phyloP scores from a whole-genome alignment of 2,329 filamentous ascomycete genomes.

The Metarhizium sp. region DNA sequence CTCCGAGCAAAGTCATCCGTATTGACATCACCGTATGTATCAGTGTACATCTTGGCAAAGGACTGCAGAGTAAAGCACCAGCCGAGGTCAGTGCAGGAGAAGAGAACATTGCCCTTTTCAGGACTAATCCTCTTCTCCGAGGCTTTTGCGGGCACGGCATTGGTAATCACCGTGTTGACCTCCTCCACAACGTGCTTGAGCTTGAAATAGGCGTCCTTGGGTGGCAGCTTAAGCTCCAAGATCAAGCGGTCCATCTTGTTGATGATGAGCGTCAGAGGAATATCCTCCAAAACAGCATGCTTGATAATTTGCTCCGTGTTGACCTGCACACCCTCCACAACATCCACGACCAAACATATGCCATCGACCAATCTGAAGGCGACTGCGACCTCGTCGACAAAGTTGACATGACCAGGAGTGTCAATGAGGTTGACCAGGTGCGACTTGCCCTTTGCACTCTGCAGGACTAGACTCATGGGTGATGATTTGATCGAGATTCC shows the following conservation, averaged over 20 bases:
- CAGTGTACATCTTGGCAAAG: conserved; percentile 93
- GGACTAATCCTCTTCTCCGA: conserved; percentile 77
- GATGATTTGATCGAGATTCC: conserved; percentile 87
- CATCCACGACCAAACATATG: conserved; percentile 86
- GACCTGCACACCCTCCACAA: conserved; percentile 97
- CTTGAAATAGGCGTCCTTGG: conserved; percentile 96
- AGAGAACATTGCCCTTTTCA: conserved; percentile 96
- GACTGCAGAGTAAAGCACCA: conserved; percentile 96
- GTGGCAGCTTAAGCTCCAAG: conserved; percentile 85
- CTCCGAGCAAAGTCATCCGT: conserved; percentile 72
- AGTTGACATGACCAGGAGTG: conserved; percentile 96
- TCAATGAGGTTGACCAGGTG: conserved; percentile 92
- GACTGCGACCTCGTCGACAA: conserved; percentile 91
- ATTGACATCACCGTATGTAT: conserved; percentile 76
- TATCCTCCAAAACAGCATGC: conserved; percentile 81
- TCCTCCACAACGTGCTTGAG: conserved; percentile 97
- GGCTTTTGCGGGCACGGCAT: conserved; percentile 70
- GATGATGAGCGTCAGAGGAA: conserved; percentile 81
- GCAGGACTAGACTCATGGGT: conserved; percentile 88
- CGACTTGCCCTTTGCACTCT: conserved; percentile 84
- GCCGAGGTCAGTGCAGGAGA: conserved; percentile 84
- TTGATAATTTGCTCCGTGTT: conserved; percentile 97
- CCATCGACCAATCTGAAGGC: conserved; percentile 83
- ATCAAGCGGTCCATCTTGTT: conserved; percentile 98
- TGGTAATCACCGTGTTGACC: conserved; percentile 92